Percentiles rank a stretch among this genome's conserved stretches.
Evolutionary conservation across 805 yeast species (phyloP).

Genomic region (Teunomyces cretensis): DNA sequence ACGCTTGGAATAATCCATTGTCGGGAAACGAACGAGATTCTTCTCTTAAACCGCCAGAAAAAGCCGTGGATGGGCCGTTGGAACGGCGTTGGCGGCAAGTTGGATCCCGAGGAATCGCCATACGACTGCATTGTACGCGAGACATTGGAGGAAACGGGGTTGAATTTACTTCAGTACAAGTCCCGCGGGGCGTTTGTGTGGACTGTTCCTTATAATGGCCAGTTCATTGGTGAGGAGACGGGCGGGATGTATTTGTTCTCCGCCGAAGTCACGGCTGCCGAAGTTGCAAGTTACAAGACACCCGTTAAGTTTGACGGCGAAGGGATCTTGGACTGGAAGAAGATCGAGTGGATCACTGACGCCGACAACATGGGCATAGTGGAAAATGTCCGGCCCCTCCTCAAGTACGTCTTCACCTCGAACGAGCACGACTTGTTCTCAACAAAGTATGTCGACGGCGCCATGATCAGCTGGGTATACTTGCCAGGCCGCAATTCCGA

Average conservation of each 20-base stretch:
- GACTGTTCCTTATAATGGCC: conserved; percentile 17
- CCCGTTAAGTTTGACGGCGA: conserved; percentile 30
- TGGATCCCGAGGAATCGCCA: conserved; percentile 35
- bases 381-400: conserved; percentile 31
- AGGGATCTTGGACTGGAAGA: conserved; percentile 45
- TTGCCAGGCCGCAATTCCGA: conserved; percentile 11
- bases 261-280: conserved; percentile 29
- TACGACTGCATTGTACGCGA: conserved; percentile 42
- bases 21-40: conserved; percentile 28
- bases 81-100: conserved; percentile 49
- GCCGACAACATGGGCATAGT: conserved; percentile 41
- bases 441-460: conserved; percentile 22
- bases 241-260: conserved; percentile 43
- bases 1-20: conserved; percentile 30
- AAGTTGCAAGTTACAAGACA: conserved; percentile 24
- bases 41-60: conserved; percentile 40
- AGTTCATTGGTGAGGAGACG: conserved; percentile 13
- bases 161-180: conserved; percentile 24
- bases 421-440: conserved; percentile 22
- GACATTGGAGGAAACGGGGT: conserved; percentile 42
- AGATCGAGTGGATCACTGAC: conserved; percentile 34
- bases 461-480: conserved; percentile 11
- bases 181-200: conserved; percentile 38
- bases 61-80: conserved; percentile 49
- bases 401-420: conserved; percentile 24